phyloP scores from a whole-genome alignment of 306 rosid species.

The Casuarina glauca region DNA sequence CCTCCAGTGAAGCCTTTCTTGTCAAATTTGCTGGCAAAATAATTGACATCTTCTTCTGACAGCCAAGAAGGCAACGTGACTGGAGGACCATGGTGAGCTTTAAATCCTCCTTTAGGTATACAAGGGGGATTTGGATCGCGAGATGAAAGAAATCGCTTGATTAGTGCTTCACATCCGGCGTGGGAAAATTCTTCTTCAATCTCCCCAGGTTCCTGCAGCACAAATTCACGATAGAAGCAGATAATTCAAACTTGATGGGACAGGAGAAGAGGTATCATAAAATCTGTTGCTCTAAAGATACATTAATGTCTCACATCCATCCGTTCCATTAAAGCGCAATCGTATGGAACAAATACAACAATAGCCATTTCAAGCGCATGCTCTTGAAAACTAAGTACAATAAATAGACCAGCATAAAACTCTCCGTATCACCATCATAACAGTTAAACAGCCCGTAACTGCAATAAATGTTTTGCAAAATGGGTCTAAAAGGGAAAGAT shows the following conservation, averaged over 20 bases:
- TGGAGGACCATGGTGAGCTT: conserved; percentile 26
- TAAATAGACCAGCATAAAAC: background rate
- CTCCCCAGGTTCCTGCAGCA: conserved; percentile 64
- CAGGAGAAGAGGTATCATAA: background rate
- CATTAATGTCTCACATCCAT: background rate
- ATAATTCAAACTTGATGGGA: conserved; percentile 17
- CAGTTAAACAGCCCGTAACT: background rate
- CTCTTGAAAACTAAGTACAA: background rate
- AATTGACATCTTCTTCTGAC: conserved; percentile 63
- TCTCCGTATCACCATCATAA: background rate
- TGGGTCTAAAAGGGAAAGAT: background rate
- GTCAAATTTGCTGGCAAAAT: conserved; percentile 51
- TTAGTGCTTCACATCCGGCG: conserved; percentile 36
- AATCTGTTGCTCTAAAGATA: background rate
- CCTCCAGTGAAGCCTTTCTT: conserved; percentile 78
- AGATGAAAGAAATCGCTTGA: conserved; percentile 45
- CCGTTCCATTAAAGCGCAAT: background rate
- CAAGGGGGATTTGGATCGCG: conserved; percentile 48
- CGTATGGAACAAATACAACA: background rate
- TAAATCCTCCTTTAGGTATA: conserved; percentile 56
- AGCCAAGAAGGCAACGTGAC: conserved; percentile 71
- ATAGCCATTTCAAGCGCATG: background rate
- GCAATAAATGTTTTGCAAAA: background rate
- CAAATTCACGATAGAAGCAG: conserved; percentile 15
- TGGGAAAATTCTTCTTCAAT: conserved; percentile 59